Conservation (phyloP, 2,329 filamentous ascomycete species). For the Niveomyces coronatus region DNA sequence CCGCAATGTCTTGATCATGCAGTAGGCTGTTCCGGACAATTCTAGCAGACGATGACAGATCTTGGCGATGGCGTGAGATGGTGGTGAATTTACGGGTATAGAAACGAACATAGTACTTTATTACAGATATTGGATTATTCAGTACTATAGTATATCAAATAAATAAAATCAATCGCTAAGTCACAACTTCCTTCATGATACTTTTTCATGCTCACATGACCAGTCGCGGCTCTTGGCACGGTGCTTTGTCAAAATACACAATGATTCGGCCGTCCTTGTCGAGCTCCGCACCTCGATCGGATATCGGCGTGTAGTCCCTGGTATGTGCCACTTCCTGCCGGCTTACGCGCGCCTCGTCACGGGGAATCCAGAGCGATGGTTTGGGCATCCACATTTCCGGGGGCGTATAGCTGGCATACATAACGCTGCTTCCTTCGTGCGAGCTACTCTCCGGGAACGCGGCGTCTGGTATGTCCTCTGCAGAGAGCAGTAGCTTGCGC, state of each 20-base stretch:
- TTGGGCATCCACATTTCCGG: constrained; percentile 45
- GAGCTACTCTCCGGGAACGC: constrained; percentile 50
- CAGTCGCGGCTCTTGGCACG: constrained; percentile 23
- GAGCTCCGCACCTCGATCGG: constrained; percentile 40
- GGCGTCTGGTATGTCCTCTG: constrained; percentile 30
- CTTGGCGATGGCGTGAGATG: too few relatives aligned
- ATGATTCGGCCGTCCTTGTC: constrained; percentile 24
- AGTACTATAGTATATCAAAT: not conserved
- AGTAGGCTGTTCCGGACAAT: constrained; percentile 16
- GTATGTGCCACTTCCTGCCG: constrained; percentile 69
- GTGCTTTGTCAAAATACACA: constrained; percentile 28
- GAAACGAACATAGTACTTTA: not conserved
- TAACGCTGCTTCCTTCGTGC: too few relatives aligned
- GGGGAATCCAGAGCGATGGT: constrained; percentile 77
- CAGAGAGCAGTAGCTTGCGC: constrained; percentile 58
- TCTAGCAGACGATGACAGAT: not conserved
- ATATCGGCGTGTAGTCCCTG: constrained; percentile 62
- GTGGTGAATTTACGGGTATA: not conserved
- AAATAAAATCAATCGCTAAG: constrained; percentile 2
- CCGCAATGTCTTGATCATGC: constrained; percentile 33
- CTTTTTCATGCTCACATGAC: too few relatives aligned
- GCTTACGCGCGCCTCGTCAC: constrained; percentile 63
- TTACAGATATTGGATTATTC: too few relatives aligned
- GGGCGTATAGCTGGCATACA: constrained; percentile 59
- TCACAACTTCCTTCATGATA: too few relatives aligned